These are phyloP conservation scores for Nevesoporus exiguus DNA, from an alignment of 768 basidiomycete genomes.

Conservation along the genomic window DNA sequence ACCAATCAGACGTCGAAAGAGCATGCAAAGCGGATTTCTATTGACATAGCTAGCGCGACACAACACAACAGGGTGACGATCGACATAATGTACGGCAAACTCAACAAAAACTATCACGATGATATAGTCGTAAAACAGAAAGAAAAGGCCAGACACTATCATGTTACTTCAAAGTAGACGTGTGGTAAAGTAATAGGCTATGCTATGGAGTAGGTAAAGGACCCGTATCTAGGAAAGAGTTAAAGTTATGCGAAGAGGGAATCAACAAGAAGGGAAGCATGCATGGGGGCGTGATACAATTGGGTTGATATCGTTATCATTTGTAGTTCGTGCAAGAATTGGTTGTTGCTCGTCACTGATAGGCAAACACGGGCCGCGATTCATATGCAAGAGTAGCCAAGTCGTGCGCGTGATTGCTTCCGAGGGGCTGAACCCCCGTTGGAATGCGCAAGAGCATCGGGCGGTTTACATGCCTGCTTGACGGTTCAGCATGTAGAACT, in stretches of 20 bases:
- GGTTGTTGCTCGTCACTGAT: slow-evolving; percentile 15
- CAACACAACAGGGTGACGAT: slow-evolving; percentile 24
- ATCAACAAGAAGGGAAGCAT: slow-evolving; percentile 8
- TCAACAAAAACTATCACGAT: slow-evolving; percentile 13
- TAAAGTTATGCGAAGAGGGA: slow-evolving; percentile 2
- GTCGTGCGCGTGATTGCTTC: not conserved
- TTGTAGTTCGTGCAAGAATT: slow-evolving; percentile 26
- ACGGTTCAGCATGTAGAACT: slow-evolving; percentile 72
- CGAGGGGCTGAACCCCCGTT: not conserved
- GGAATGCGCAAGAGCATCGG: not conserved
- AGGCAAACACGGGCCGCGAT: slow-evolving; percentile 3
- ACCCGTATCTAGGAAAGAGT: not conserved
- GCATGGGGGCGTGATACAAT: slow-evolving; percentile 26
- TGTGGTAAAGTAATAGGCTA: slow-evolving; percentile 14
- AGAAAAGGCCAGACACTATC: not conserved
- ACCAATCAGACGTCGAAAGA: not conserved
- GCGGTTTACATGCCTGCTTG: slow-evolving; percentile 57
- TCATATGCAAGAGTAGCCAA: not conserved
- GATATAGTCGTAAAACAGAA: not conserved
- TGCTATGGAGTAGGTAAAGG: not conserved
- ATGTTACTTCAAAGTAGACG: slow-evolving; percentile 10
- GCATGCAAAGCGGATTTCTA: slow-evolving; percentile 13
- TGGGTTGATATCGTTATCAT: slow-evolving; percentile 25
- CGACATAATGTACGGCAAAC: slow-evolving; percentile 19
- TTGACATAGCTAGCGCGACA: slow-evolving; percentile 24